phyloP scores from a whole-genome alignment of 2,329 filamentous ascomycete species.

The Cercospora nicotianae region DNA sequence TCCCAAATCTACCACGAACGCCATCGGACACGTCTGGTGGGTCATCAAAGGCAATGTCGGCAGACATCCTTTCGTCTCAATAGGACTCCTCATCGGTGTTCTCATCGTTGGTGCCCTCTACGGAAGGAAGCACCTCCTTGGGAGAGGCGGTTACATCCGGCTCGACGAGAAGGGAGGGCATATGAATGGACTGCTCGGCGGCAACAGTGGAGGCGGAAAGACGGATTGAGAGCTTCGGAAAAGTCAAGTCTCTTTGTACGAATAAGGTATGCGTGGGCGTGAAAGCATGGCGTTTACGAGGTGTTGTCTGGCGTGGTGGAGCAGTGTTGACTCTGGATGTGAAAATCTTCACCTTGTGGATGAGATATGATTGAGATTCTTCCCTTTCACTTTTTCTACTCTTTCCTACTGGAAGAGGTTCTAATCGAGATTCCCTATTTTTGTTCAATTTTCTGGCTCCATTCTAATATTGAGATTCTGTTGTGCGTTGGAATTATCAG shows the following conservation, averaged over 20 bases:
- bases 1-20: constrained; percentile 74
- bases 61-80: constrained; percentile 48
- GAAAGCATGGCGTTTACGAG: neutral
- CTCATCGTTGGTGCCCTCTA: constrained; percentile 30
- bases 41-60: constrained; percentile 43
- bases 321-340: neutral
- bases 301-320: neutral
- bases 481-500: neutral
- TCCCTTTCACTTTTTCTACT: neutral
- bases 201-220: constrained; percentile 44
- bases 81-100: constrained; percentile 60
- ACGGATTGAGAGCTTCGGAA: constrained; percentile 1
- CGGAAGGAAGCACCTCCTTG: constrained; percentile 37
- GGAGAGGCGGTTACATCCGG: constrained; percentile 38
- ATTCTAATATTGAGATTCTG: neutral
- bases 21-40: constrained; percentile 67
- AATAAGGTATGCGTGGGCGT: neutral
- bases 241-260: neutral
- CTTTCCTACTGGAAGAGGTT: neutral
- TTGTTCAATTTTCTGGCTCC: neutral
- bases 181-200: constrained; percentile 66
- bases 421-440: neutral
- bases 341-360: neutral
- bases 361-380: neutral
- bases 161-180: constrained; percentile 58